A percentile compares a stretch with the other conserved stretches of the same genome.
Conservation (phyloP, 192 early-diverging fungal genomes). For the Coemansia sp. region DNA sequence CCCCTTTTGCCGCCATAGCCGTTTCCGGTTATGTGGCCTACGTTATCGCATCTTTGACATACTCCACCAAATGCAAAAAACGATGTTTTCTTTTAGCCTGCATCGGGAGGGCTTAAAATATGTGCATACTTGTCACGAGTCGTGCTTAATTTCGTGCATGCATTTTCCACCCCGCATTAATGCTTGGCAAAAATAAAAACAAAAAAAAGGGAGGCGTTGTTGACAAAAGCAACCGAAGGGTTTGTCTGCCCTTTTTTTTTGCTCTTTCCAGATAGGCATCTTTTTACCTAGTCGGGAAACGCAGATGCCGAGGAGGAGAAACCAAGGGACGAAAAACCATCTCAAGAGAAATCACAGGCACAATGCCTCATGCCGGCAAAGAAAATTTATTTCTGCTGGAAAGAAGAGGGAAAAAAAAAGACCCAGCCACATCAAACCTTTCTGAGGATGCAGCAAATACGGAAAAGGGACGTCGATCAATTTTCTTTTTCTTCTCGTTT, state of each 20-base stretch:
- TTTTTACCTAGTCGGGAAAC: background rate
- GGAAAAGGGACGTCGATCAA: constrained; percentile 5
- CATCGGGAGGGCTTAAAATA: background rate
- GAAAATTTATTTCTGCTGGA: background rate
- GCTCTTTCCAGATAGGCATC: background rate
- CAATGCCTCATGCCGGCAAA: background rate
- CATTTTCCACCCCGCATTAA: background rate
- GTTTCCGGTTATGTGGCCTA: background rate
- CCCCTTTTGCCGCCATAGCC: background rate
- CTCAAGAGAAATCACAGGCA: background rate
- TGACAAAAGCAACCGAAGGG: background rate
- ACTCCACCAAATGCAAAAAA: background rate
- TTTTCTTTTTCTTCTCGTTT: background rate
- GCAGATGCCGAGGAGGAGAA: background rate
- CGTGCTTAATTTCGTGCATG: background rate
- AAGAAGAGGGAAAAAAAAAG: background rate
- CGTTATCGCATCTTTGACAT: background rate
- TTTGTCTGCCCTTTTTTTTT: too few relatives aligned
- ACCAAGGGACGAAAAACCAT: background rate
- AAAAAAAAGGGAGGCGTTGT: background rate
- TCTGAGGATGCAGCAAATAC: constrained; percentile 1
- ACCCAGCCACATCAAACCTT: background rate
- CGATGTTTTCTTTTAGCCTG: too few relatives aligned
- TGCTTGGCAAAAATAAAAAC: background rate
- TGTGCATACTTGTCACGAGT: background rate